phyloP scores from a whole-genome alignment of 768 basidiomycete species.

The Imleria badia region DNA sequence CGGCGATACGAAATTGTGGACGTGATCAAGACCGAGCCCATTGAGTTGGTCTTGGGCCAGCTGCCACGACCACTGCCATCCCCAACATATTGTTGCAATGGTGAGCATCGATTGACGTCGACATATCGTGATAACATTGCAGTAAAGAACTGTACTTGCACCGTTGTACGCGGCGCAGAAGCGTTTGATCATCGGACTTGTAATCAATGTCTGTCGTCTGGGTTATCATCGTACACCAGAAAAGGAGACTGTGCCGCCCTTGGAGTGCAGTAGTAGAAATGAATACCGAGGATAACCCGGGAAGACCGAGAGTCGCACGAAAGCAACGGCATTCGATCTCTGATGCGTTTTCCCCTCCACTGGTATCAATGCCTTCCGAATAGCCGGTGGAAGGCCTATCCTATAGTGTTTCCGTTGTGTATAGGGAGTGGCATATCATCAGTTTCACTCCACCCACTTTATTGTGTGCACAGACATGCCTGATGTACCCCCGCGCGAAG shows the following conservation, averaged over 20 bases:
- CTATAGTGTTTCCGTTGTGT: background rate
- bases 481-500: background rate
- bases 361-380: background rate
- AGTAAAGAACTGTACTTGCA: background rate
- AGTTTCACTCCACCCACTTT: background rate
- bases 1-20: background rate
- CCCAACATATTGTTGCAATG: background rate
- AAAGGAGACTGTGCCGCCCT: background rate
- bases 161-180: background rate
- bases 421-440: background rate
- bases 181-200: background rate
- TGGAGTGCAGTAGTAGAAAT: background rate
- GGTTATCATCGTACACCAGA: background rate
- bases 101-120: background rate
- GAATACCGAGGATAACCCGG: background rate
- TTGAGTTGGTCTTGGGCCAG: background rate
- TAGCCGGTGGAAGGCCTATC: background rate
- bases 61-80: background rate
- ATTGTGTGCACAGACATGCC: background rate
- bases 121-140: too few species aligned
- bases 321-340: background rate
- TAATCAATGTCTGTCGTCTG: background rate
- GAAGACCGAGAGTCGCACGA: background rate
- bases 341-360: background rate
- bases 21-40: background rate